phyloP scores from a whole-genome alignment of 495 filamentous ascomycete genomes.

The Aspergillus baeticus region DNA sequence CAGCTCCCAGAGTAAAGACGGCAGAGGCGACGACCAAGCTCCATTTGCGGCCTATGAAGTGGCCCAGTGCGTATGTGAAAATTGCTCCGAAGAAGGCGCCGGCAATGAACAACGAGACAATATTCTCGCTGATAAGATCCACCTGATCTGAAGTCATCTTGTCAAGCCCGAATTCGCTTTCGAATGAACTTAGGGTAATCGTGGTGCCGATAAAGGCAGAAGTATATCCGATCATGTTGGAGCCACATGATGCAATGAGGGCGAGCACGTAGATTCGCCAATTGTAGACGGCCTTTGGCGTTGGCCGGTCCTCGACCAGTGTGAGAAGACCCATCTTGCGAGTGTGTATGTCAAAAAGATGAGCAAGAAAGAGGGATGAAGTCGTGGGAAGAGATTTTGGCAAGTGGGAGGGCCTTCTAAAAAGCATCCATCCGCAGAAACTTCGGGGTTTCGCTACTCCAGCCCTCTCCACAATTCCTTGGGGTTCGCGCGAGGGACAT shows the following conservation, averaged over 20 bases:
- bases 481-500: not conserved
- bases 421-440: conserved; percentile 2
- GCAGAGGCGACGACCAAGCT: conserved; percentile 51
- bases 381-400: not conserved
- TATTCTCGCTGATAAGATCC: conserved; percentile 59
- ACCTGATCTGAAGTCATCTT: conserved; percentile 36
- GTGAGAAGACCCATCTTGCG: conserved; percentile 55
- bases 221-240: conserved; percentile 73
- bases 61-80: conserved; percentile 56
- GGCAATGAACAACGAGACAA: conserved; percentile 67
- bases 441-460: conserved; percentile 7
- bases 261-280: conserved; percentile 68
- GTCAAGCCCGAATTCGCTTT: conserved; percentile 53
- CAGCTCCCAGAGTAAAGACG: conserved; percentile 64
- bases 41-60: conserved; percentile 56
- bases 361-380: no score
- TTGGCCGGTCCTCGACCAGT: conserved; percentile 63
- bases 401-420: not conserved
- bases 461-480: conserved; percentile 3
- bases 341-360: no score
- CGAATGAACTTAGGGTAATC: conserved; percentile 60
- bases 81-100: conserved; percentile 67
- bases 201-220: conserved; percentile 71
- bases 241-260: conserved; percentile 62
- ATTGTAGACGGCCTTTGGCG: conserved; percentile 69